These are phyloP conservation scores for Kitagawia praeruptora DNA, from an alignment of 129 eudicot species.

Conservation along the genomic window DNA sequence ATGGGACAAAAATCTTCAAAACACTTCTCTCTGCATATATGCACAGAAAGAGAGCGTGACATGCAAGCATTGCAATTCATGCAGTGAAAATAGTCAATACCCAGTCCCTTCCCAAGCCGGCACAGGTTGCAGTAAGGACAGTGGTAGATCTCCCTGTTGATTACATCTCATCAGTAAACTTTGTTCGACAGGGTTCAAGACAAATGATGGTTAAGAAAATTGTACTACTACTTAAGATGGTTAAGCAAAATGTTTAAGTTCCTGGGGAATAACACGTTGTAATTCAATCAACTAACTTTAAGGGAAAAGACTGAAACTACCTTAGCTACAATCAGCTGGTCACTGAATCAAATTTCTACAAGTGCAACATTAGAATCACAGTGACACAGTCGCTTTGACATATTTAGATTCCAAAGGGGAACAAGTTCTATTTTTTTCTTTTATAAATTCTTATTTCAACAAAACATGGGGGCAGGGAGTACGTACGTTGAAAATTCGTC, in stretches of 20 bases:
- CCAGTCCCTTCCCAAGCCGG: slow-evolving; percentile 91
- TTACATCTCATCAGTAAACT: slow-evolving; percentile 4
- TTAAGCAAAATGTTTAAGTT: background rate
- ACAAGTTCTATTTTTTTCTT: background rate
- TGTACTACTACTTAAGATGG: no score
- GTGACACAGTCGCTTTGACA: no score
- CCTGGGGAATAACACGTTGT: background rate
- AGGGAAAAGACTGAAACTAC: background rate
- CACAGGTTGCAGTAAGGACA: slow-evolving; percentile 96
- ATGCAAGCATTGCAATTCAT: slow-evolving; percentile 98
- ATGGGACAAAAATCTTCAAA: slow-evolving; percentile 89
- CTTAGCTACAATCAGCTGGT: background rate
- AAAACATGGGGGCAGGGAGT: background rate
- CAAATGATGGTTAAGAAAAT: background rate
- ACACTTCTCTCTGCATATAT: slow-evolving; percentile 84
- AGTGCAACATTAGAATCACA: no score
- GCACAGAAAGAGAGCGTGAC: slow-evolving; percentile 55
- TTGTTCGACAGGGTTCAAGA: background rate
- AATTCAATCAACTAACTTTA: background rate
- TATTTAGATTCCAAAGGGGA: no score
- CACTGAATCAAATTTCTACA: background rate
- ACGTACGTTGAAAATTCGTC: no score
- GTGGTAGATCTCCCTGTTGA: slow-evolving; percentile 85
- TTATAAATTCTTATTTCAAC: no score
- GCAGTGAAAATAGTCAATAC: slow-evolving; percentile 82